Conservation (phyloP, 257 asterid genomes). For the Ilex asprella region DNA sequence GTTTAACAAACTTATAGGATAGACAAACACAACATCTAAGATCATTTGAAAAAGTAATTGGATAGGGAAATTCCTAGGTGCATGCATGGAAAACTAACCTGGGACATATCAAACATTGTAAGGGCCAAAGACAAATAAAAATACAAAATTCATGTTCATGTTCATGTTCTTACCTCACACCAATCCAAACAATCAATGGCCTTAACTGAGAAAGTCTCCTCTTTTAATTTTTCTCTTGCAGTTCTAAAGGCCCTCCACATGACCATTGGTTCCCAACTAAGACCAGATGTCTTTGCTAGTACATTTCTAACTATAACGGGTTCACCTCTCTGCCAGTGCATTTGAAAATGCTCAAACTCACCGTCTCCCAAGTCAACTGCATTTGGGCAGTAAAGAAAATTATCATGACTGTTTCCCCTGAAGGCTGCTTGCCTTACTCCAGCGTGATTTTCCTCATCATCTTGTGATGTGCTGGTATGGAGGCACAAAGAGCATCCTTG, state of each 20-base stretch:
- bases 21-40: no score
- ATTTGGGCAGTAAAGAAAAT: constrained; percentile 62
- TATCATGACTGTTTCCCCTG: constrained; percentile 43
- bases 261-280: constrained; percentile 92
- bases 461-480: constrained; percentile 12
- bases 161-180: constrained; percentile 49
- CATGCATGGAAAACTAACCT: no score
- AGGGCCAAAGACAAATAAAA: no score
- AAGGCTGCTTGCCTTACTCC: constrained; percentile 52
- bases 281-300: constrained; percentile 50
- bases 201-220: constrained; percentile 45
- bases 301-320: constrained; percentile 68
- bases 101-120: no score
- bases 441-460: constrained; percentile 7
- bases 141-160: not conserved
- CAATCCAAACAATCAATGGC: constrained; percentile 83
- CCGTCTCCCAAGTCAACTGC: constrained; percentile 36
- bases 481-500: constrained; percentile 39
- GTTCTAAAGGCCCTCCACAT: constrained; percentile 78
- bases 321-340: constrained; percentile 83
- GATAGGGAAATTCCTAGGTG: no score
- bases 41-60: no score
- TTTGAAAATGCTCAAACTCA: constrained; percentile 59
- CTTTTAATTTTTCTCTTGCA: constrained; percentile 47
- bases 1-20: no score